Evolutionary conservation across 441 rosid species (phyloP), one percentile per base, ranked within the genome.

Genomic region (Croton laevigatus): DNA sequence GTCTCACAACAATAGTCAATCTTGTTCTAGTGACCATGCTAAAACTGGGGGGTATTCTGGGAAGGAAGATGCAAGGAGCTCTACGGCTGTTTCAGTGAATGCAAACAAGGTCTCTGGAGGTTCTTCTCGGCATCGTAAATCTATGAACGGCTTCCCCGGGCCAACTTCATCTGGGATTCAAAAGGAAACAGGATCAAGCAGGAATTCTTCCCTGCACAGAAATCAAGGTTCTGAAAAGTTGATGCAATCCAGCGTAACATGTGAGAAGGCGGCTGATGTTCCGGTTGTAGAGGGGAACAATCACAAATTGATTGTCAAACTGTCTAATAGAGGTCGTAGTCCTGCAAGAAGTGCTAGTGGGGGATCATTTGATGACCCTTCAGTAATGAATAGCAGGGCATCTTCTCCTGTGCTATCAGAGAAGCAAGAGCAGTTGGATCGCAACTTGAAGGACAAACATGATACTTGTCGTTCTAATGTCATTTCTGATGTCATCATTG

Each of bases 1-100:
- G 72, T 91, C 97, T 62, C 90, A 82, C 75, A 91, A 87, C 75
- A 91, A 86, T 65, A 86, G 90, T 75, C 97, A 87, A 60, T 85
- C 93, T 40, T 87, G 81, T 73, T 86, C 94, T 5, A 78, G 91
- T 73, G 97, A 89, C 53, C 90, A 80, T 76, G 86, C 81, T 19
- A 91, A 87, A 78, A 73, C 83, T 49, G 85, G 81, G 40, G 91
- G 83, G 3, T 64, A 71, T 59, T 77, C 84, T 5, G 79, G 82
- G 19, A 87, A 84, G 84, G 96, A 88, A 70, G 91, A 88, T 49
- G 79, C 84, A 48, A 85, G 83, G 75, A 88, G 90, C 81, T 82
- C 89, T n/a, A 77, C 84, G 45, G 82, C 89, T 65, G 87, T 80
- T 68, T 89, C 94, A 0, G 63, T 69, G 71, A 52, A 78, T 22